A percentile compares a stretch with the other conserved stretches of the same genome.
Evolutionary conservation across 1,284 basidiomycete genomes (phyloP).

Genomic region (Cutaneotrichosporon cyanovorans): DNA sequence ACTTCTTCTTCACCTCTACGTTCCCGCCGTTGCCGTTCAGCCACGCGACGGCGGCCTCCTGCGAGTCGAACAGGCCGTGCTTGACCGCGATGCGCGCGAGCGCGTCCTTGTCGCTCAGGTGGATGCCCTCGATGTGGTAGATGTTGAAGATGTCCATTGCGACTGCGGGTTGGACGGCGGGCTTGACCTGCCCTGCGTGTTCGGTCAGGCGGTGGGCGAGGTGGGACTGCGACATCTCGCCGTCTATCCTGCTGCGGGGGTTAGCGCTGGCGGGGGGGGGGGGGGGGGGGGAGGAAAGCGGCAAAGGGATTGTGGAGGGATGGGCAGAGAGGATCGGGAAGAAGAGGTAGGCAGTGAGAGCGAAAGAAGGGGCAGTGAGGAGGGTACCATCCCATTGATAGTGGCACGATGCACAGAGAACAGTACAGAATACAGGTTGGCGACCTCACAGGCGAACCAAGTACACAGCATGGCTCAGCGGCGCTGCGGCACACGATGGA

Average conservation of each 20-base stretch:
- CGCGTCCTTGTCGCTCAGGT: constrained; percentile 35
- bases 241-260: constrained; percentile 28
- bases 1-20: constrained; percentile 35
- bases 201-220: constrained; percentile 43
- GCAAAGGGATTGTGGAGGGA: not conserved
- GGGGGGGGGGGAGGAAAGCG: not conserved
- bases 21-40: constrained; percentile 32
- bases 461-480: too few species aligned
- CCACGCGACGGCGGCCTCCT: constrained; percentile 29
- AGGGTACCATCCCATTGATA: too few species aligned
- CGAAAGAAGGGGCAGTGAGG: too few species aligned
- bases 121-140: constrained; percentile 44
- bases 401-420: too few species aligned
- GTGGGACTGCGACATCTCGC: constrained; percentile 40
- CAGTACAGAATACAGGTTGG: too few species aligned
- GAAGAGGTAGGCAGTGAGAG: too few species aligned
- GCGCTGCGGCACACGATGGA: too few species aligned
- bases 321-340: not conserved
- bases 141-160: constrained; percentile 35
- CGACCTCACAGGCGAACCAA: too few species aligned
- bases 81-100: constrained; percentile 39
- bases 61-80: constrained; percentile 36
- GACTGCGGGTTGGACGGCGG: constrained; percentile 35
- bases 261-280: not conserved
- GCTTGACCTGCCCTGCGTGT: constrained; percentile 32